Evolutionary conservation across 2,329 filamentous ascomycete genomes (phyloP).

Genomic region (Penicillium verrucosum): DNA sequence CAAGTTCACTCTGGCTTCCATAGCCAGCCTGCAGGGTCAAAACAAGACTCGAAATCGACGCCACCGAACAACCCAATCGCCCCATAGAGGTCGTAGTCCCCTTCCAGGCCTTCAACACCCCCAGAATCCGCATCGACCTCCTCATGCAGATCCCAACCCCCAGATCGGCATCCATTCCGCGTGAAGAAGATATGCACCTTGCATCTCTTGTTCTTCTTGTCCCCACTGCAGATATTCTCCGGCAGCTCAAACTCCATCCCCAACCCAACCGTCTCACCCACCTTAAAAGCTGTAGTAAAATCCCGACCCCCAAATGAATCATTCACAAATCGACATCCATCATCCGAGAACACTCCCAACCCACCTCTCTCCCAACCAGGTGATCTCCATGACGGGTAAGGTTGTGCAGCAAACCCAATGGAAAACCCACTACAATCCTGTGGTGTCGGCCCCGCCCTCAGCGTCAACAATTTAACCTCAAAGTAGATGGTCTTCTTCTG

Average conservation of each 20-base stretch:
- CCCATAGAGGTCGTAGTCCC: slow-evolving; percentile 62
- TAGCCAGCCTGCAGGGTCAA: slow-evolving; percentile 49
- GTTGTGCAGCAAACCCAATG: slow-evolving; percentile 58
- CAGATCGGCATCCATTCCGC: slow-evolving; percentile 51
- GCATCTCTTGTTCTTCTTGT: slow-evolving; percentile 26
- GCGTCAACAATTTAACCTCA: slow-evolving; percentile 52
- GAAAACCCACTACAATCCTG: slow-evolving; percentile 52
- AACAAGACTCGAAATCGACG: slow-evolving; percentile 59
- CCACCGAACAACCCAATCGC: slow-evolving; percentile 61
- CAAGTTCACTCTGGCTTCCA: slow-evolving; percentile 31
- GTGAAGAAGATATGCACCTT: slow-evolving; percentile 59
- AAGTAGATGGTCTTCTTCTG: slow-evolving; percentile 57
- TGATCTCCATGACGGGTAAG: slow-evolving; percentile 60
- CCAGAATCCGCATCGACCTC: slow-evolving; percentile 56
- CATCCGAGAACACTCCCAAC: slow-evolving; percentile 60
- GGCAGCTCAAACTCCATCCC: slow-evolving; percentile 54
- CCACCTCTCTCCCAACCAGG: slow-evolving; percentile 63
- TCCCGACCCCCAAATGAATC: slow-evolving; percentile 59
- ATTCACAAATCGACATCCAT: slow-evolving; percentile 62
- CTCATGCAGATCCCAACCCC: slow-evolving; percentile 59
- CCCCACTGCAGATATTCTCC: slow-evolving; percentile 34
- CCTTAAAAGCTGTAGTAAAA: slow-evolving; percentile 53
- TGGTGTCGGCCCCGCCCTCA: slow-evolving; percentile 34
- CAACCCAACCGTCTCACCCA: slow-evolving; percentile 57
- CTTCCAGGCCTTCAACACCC: slow-evolving; percentile 63